Conservation (phyloP, 1,284 basidiomycete species). For the Ustilago sp. region DNA sequence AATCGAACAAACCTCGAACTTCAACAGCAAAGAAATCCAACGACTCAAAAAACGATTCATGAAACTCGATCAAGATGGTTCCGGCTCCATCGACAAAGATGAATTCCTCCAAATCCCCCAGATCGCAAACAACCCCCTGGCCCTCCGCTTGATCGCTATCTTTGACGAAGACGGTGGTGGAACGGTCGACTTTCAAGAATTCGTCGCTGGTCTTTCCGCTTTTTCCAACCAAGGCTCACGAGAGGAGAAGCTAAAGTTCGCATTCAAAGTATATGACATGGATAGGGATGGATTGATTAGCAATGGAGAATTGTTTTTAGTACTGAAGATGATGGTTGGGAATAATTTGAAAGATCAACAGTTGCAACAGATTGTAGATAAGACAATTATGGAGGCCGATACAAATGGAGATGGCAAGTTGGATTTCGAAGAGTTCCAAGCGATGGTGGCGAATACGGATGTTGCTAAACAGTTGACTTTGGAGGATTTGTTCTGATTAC, state of each 20-base stretch:
- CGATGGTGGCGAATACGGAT: slow-evolving; percentile 97
- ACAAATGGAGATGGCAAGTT: slow-evolving; percentile 96
- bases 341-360: slow-evolving; percentile 99
- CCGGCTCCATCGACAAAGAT: slow-evolving; percentile 96
- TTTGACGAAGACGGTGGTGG: slow-evolving; percentile 99
- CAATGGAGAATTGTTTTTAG: slow-evolving; percentile 98
- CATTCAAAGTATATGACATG: slow-evolving; percentile 99
- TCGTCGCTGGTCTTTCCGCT: slow-evolving; percentile 95
- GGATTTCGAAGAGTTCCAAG: slow-evolving; percentile 94
- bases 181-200: slow-evolving; percentile 98
- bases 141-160: slow-evolving; percentile 97
- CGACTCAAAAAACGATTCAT: slow-evolving; percentile 98
- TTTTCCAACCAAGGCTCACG: slow-evolving; percentile 95
- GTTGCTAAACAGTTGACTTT: slow-evolving; percentile 99
- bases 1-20: slow-evolving; percentile 91
- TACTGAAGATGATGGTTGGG: slow-evolving; percentile 99
- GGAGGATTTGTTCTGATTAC: slow-evolving; percentile 73
- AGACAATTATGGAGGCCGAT: slow-evolving; percentile 99
- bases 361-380: slow-evolving; percentile 99
- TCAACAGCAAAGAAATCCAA: slow-evolving; percentile 70
- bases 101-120: slow-evolving; percentile 99
- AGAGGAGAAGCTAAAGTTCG: slow-evolving; percentile 96
- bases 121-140: slow-evolving; percentile 96
- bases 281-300: slow-evolving; percentile 97
- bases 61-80: slow-evolving; percentile 98